phyloP scores from a whole-genome alignment of 306 rosid species.

The Glycine soja region DNA sequence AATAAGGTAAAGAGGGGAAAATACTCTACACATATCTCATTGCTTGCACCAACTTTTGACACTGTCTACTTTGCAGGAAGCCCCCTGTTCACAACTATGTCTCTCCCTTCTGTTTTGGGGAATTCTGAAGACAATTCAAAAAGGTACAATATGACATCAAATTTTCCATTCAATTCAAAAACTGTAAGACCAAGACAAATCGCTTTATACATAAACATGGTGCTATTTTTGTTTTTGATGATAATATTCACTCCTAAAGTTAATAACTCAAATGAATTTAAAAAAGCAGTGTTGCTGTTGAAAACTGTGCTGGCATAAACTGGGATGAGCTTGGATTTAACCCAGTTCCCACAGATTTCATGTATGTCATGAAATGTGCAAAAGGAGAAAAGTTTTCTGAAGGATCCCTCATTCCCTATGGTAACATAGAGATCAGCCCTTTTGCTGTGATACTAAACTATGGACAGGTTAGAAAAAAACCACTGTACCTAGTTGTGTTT shows the following conservation, averaged over 20 bases:
- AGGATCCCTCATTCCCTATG: constrained; percentile 54
- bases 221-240: not conserved
- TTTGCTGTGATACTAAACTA: constrained; percentile 63
- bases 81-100: not conserved
- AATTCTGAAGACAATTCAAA: not conserved
- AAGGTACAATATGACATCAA: constrained; percentile 1
- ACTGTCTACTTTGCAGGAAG: not conserved
- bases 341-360: constrained; percentile 59
- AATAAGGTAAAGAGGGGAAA: not conserved
- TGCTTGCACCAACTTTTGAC: not conserved
- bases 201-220: not conserved
- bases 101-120: not conserved
- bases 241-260: not conserved
- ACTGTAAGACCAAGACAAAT: not conserved
- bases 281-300: constrained; percentile 26
- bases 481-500: not conserved
- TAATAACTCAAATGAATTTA: not conserved
- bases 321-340: constrained; percentile 67
- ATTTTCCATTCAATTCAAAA: not conserved
- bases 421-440: constrained; percentile 64
- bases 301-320: constrained; percentile 46
- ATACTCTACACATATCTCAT: not conserved
- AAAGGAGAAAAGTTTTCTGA: constrained; percentile 50
- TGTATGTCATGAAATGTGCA: constrained; percentile 62
- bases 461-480: constrained; percentile 57